A percentile compares a stretch with the other conserved stretches of the same genome.
These are phyloP conservation scores for Phytophthora cajani DNA, from an alignment of 352 stramenopile genomes.

Conservation along the genomic window DNA sequence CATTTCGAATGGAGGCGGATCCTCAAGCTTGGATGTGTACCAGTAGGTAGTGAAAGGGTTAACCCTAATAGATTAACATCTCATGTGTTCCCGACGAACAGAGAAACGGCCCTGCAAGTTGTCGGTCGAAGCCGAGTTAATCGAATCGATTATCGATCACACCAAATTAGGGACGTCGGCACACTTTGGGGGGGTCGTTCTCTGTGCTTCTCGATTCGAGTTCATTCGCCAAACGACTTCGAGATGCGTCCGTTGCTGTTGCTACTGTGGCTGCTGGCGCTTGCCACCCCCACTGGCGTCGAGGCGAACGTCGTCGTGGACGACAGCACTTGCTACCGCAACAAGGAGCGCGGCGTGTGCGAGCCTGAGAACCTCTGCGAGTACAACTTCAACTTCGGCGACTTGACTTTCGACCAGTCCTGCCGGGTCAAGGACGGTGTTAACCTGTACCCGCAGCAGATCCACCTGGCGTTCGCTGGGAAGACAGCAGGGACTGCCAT, in stretches of 20 bases:
- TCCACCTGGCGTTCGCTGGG: slow-evolving; percentile 64
- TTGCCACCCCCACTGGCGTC: not conserved
- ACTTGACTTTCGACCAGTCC: slow-evolving; percentile 42
- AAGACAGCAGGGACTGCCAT: slow-evolving; percentile 46
- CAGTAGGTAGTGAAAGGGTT: too few species aligned
- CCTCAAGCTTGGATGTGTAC: too few species aligned
- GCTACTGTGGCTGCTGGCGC: not conserved
- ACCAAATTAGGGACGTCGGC: too few species aligned
- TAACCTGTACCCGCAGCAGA: slow-evolving; percentile 62
- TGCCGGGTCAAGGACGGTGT: slow-evolving; percentile 43
- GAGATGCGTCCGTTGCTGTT: not conserved
- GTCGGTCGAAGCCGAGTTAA: too few species aligned
- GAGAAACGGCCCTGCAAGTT: too few species aligned
- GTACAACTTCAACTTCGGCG: slow-evolving; percentile 41
- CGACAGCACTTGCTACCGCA: slow-evolving; percentile 40
- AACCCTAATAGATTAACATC: too few species aligned
- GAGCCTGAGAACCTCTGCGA: slow-evolving; percentile 37
- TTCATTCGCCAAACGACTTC: not conserved
- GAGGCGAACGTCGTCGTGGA: slow-evolving; percentile 37
- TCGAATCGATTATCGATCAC: too few species aligned
- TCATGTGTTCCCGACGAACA: too few species aligned
- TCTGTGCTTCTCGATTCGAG: not conserved
- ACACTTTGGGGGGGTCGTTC: slow-evolving; percentile 1
- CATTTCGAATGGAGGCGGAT: too few species aligned
- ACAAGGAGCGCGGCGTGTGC: slow-evolving; percentile 29